phyloP scores from a whole-genome alignment of 345 rosid genomes.

The Salix dunnii region DNA sequence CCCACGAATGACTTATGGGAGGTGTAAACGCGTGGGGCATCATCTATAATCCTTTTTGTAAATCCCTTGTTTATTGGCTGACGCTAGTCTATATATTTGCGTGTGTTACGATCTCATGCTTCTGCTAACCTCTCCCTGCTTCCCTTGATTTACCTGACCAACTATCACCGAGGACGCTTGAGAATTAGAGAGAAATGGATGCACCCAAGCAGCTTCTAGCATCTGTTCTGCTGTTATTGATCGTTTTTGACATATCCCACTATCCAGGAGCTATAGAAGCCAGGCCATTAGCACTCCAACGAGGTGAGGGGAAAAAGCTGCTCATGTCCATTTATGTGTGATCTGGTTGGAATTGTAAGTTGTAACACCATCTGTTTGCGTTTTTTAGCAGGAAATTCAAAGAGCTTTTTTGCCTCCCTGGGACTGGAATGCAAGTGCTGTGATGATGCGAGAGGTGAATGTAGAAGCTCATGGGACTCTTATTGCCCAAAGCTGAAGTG shows the following conservation, averaged over 20 bases:
- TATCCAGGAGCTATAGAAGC: slow-evolving; percentile 2
- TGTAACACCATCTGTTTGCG: background rate
- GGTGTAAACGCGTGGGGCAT: background rate
- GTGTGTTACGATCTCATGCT: background rate
- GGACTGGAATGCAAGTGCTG: slow-evolving; percentile 54
- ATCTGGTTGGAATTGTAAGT: background rate
- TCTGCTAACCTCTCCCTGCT: background rate
- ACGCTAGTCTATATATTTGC: background rate
- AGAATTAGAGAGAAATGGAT: background rate
- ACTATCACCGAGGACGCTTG: background rate
- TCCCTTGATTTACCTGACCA: background rate
- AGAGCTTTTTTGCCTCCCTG: slow-evolving; percentile 19
- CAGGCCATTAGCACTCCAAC: background rate
- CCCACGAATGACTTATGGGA: slow-evolving; percentile 2
- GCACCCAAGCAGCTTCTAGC: background rate
- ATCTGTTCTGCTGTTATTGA: background rate
- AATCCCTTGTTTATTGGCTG: background rate
- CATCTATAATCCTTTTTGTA: background rate
- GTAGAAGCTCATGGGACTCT: slow-evolving; percentile 34
- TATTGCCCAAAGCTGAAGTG: slow-evolving; percentile 41
- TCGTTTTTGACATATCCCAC: background rate
- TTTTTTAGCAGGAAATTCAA: slow-evolving; percentile 21
- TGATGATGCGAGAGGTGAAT: slow-evolving; percentile 38
- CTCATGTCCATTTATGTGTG: background rate
- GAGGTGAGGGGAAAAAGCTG: background rate